phyloP scores from a whole-genome alignment of 164 flowering plant species.

The Hamamelis virginiana region DNA sequence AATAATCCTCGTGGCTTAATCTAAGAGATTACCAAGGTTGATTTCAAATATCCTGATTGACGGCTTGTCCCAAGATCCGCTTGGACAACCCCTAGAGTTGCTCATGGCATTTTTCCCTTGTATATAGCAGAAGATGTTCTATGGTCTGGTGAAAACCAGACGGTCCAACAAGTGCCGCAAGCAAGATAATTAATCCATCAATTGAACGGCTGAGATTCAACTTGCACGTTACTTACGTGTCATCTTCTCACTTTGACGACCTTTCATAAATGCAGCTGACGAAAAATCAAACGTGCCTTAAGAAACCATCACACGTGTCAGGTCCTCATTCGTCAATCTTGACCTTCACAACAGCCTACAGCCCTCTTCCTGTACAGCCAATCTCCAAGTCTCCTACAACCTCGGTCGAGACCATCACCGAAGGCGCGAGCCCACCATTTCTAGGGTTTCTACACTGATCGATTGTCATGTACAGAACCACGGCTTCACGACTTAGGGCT shows the following conservation, averaged over 20 bases:
- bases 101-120: too few relatives aligned
- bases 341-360: neutral
- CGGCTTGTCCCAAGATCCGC: too few relatives aligned
- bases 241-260: too few relatives aligned
- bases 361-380: neutral
- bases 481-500: conserved; percentile 57
- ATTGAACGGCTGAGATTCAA: neutral
- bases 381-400: conserved; percentile 3
- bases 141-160: too few relatives aligned
- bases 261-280: too few relatives aligned
- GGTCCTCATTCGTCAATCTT: neutral
- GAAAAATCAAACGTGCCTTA: too few relatives aligned
- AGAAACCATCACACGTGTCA: neutral
- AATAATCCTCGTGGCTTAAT: too few relatives aligned
- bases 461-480: conserved; percentile 56
- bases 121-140: too few relatives aligned
- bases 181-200: neutral
- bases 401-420: neutral
- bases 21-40: too few relatives aligned
- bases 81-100: too few relatives aligned
- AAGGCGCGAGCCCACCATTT: neutral
- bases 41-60: too few relatives aligned
- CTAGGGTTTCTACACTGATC: conserved; percentile 17
- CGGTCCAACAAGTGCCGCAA: too few relatives aligned
- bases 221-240: neutral